Evolutionary conservation across 2,329 filamentous ascomycete species (phyloP), one percentile per base, ranked within the genome.

Genomic region (Paecilomyces niveus): DNA sequence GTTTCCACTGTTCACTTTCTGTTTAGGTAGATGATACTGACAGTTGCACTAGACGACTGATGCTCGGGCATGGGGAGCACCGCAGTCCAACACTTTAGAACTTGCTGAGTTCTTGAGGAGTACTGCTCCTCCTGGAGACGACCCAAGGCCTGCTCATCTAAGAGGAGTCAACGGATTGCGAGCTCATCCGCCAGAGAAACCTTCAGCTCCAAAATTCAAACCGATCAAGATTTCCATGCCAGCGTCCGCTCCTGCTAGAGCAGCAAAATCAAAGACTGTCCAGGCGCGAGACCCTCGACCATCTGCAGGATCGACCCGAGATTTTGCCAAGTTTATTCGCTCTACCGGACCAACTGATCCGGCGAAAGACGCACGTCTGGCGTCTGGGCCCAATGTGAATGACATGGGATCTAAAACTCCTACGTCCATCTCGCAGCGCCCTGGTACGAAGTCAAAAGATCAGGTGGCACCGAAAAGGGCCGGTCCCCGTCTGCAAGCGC

Each of bases 281-380:
- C 73, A 77, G 65, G 85, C 91, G 24, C 84, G 92, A 62, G 92
- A 96, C 64, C 86, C 91, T 1, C 83, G 88, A 61, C 79, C 89
- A 8, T 81, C 85, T 9, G 80, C 81, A 4, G 89, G 92, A 61
- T 90, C 90, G 0, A 84, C 88, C 8, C 81, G 86, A 53, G 92
- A 96, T 67, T 90, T 97, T 75, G 89, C 91, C 22, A 89, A 95
- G 59, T 97, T 96, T 70, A 90, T 96, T 67, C 88, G 90, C 60
- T 89, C 89, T 0, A 96, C 91, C 31, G 91, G 90, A 1, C 89
- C 93, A 15, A 70, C 54, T 53, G 21, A n/a, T 31, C 53, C 52
- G 26, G n/a, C 24, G 31, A 26, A 45, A 31, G 45, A 32, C 22
- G 31, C 32, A 21, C 50, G 13, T n/a, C 29, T 45, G 31, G 31